Base-by-base conservation (phyloP, 2,329 filamentous ascomycete genomes). In the Colletotrichum tropicicola region DNA sequence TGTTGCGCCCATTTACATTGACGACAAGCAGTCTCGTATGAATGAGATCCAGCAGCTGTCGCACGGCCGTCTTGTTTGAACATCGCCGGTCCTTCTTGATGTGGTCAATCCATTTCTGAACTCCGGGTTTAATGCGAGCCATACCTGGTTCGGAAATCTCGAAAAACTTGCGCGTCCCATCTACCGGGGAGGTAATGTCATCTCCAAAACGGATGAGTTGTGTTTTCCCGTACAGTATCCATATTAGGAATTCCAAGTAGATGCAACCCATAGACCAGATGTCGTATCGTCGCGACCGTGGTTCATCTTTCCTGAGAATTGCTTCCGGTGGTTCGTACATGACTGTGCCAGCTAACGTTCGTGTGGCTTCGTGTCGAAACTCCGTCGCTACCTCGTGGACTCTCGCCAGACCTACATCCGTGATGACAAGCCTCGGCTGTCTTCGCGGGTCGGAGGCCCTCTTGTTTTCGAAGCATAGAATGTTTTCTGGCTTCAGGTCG, bases 221-320 rank as follows among this genome's bases (percentile, higher is more conserved):
- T 8, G 13, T 23, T 7, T 39, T 56, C 0, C 48, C 48, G 19
- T 70, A 70, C 0, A 75, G 55, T 0, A 76, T 37, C 74, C 74
- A 77, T 5, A 74, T 68, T 3, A 71, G 19, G 1, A 70, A 71
- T 51, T 77, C 74, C 1, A 77, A 59, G 0, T 69, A 68, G 6
- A 77, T 70, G 25, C 73, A 75, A 0, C 74, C 75, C 49, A 76
- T 67, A 0, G 73, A 74, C 75, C 74, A 77, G 4, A 71, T 66
- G 6, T 77, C 74, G 12, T 74, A 77, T 0, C 61, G 61, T 0
- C 73, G 68, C 0, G 74, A 73, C 4, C 68, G 48, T 1, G 66
- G 51, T n/a, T 49, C 12, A 8, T 9, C 4, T 25, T 49, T 13
- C 12, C 17, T 3, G 1, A 63, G 13, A 2, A 52, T 17, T 15